Percentiles rank a stretch among this genome's conserved stretches.
Evolutionary conservation across 306 rosid species (phyloP).

Genomic region (Mimosa bimucronata): DNA sequence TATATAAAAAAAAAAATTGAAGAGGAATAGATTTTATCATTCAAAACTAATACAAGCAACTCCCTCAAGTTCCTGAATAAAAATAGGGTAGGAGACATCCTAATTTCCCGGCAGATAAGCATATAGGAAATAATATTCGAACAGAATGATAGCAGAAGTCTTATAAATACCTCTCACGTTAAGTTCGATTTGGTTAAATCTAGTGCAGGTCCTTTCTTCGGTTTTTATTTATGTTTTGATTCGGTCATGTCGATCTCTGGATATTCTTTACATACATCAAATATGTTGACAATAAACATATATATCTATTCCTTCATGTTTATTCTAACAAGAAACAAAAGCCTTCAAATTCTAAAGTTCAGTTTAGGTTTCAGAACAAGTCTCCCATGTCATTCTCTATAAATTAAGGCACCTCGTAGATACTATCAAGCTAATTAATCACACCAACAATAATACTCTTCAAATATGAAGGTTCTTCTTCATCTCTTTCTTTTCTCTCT

Average conservation of each 20-base stretch:
- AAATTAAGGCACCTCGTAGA: background rate
- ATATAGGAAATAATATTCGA: no score
- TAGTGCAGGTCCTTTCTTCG: background rate
- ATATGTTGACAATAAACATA: background rate
- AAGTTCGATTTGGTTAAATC: background rate
- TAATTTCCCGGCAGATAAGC: no score
- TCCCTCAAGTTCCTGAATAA: no score
- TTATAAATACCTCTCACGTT: background rate
- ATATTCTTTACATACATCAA: background rate
- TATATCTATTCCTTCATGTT: background rate
- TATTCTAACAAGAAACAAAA: background rate
- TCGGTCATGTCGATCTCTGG: background rate
- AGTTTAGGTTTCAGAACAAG: no score
- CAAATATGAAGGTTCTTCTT: background rate
- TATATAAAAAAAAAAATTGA: no score
- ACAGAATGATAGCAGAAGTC: no score
- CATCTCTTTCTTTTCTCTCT: background rate
- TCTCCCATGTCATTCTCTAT: background rate
- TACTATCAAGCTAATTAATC: no score
- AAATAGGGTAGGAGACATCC: no score
- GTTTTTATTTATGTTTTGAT: background rate
- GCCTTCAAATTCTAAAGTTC: no score
- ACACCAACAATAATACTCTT: background rate
- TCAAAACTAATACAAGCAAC: no score
- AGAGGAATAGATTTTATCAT: no score